Evolutionary conservation across 192 early-diverging fungal species (phyloP).

Genomic region (Rhizoclosmatium sp.): DNA sequence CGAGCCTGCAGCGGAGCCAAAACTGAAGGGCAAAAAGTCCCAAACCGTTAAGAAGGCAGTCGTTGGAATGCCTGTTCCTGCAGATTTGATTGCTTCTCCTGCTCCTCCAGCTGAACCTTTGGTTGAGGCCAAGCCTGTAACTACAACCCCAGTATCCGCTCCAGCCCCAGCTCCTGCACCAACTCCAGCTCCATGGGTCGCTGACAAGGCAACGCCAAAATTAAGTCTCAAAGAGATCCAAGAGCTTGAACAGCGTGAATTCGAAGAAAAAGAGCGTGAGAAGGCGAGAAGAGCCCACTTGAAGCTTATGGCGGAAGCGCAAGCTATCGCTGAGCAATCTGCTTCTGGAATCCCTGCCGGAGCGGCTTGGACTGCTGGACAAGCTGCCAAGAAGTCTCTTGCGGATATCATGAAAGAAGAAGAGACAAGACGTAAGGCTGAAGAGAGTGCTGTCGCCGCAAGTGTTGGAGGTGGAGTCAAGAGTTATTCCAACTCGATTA

Average conservation of each 20-base stretch:
- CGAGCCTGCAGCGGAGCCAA: neutral
- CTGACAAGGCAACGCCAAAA: slow-evolving; percentile 39
- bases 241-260: slow-evolving; percentile 51
- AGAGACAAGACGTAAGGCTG: slow-evolving; percentile 44
- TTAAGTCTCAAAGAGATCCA: slow-evolving; percentile 61
- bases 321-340: slow-evolving; percentile 46
- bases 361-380: slow-evolving; percentile 35
- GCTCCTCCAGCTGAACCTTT: neutral
- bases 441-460: slow-evolving; percentile 38
- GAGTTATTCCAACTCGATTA: slow-evolving; percentile 53
- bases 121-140: neutral
- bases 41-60: slow-evolving; percentile 21
- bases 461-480: slow-evolving; percentile 41
- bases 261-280: slow-evolving; percentile 45
- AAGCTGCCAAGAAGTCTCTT: slow-evolving; percentile 41
- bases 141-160: neutral
- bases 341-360: slow-evolving; percentile 31
- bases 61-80: neutral
- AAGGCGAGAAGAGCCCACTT: slow-evolving; percentile 43
- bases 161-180: neutral
- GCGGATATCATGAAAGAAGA: slow-evolving; percentile 64
- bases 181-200: slow-evolving; percentile 40
- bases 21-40: slow-evolving; percentile 24
- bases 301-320: slow-evolving; percentile 49
- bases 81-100: neutral